Evolutionary conservation across 345 rosid genomes (phyloP), one percentile per base, ranked within the genome.

Genomic region (Gossypium ekmanianum): DNA sequence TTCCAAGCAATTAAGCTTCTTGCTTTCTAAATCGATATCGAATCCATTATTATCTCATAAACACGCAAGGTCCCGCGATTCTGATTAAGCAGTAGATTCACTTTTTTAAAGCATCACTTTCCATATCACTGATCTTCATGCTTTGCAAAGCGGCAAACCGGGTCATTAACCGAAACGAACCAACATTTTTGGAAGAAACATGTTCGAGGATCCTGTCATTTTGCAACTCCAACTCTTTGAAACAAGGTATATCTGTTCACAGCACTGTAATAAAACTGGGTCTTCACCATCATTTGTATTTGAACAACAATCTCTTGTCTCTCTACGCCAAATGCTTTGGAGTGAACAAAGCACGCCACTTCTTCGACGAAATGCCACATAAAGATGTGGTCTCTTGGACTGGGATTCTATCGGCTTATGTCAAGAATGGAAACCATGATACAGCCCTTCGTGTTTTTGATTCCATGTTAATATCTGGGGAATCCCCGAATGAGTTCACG

Each of bases 301-400:
- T 92, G 72, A 86, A 83, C 87, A 92, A 88, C 85, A 90, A 81
- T 80, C 85, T 92, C 22, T 57, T 87, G 17, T 75, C 87, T 48
- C 82, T 92, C 0, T 89, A 90, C 9, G 39, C 72, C 0, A 89
- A 87, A 85, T 80, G 89, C 58, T 75, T 69, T 3, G 80, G 84
- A 12, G 9, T 75, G 2, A 79, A 63, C 24, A 63, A 71, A 26
- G 93, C 89, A 45, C 88, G 85, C 79, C 82, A 84, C 43, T 65
- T 90, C 72, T 90, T 92, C 83, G 94, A 92, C 11, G 89, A 90
- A 90, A 89, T 92, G 94, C 85, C 86, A 16, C 74, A 55, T 0
- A 90, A 75, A 72, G 90, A 86, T 18, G 91, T 83, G 4, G 92
- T 90, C 18, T 87, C 95, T 0, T 92, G 95, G 91, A 86, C 95